A percentile compares a stretch with the other conserved stretches of the same genome.
These are phyloP conservation scores for Sanghuangporus weigelae DNA, from an alignment of 1,284 basidiomycete genomes.

Conservation along the genomic window DNA sequence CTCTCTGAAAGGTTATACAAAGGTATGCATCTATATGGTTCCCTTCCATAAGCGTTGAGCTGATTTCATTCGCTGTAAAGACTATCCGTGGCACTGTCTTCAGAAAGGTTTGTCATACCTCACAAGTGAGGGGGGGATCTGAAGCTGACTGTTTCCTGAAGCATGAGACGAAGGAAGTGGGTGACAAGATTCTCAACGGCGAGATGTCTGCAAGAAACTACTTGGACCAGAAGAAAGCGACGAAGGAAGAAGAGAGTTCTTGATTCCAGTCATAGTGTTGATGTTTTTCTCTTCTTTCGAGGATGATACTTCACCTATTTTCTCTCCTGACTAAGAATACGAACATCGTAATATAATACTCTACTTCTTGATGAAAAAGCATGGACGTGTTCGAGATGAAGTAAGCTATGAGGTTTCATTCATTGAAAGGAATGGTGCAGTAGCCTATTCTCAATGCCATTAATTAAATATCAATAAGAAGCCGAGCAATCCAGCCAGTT, in stretches of 20 bases:
- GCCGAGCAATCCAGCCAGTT: too few species aligned
- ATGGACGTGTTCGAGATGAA: too few species aligned
- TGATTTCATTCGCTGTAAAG: not conserved
- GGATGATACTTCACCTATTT: not conserved
- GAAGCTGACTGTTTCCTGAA: constrained; percentile 13
- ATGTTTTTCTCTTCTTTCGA: not conserved
- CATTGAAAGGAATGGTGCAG: too few species aligned
- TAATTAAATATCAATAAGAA: too few species aligned
- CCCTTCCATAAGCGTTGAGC: not conserved
- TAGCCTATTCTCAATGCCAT: too few species aligned
- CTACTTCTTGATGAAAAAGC: too few species aligned
- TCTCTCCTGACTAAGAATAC: not conserved
- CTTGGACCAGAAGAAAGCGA: constrained; percentile 18
- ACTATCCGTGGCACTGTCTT: constrained; percentile 14
- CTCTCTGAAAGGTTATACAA: constrained; percentile 10
- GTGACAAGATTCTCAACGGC: constrained; percentile 39
- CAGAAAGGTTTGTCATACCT: not conserved
- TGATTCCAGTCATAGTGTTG: not conserved
- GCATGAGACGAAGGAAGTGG: constrained; percentile 41
- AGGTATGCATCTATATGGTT: not conserved
- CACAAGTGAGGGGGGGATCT: not conserved
- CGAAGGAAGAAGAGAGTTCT: not conserved
- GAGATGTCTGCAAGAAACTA: constrained; percentile 29
- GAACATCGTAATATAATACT: too few species aligned
- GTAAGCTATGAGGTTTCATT: too few species aligned